Conservation (phyloP, 2,329 filamentous ascomycete species). For the Curvularia spicifera region DNA sequence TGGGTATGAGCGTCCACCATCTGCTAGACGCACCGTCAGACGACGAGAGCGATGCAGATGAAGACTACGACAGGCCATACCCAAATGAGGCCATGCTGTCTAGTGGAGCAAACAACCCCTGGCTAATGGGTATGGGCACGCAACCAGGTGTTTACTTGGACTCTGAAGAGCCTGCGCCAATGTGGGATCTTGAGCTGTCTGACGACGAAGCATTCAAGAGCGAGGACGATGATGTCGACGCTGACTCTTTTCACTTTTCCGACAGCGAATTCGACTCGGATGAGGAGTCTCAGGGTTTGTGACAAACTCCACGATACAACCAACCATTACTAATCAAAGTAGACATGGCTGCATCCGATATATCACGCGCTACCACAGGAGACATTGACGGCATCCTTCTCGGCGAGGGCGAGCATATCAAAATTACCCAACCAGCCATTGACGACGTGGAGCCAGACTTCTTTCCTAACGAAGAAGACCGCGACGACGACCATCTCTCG, state of each 20-base stretch:
- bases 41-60: conserved; percentile 55
- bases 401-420: conserved; percentile 76
- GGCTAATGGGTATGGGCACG: conserved; percentile 47
- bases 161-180: conserved; percentile 34
- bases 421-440: conserved; percentile 89
- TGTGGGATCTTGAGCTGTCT: conserved; percentile 58
- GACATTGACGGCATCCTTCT: conserved; percentile 80
- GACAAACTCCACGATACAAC: background rate
- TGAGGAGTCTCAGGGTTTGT: conserved; percentile 37
- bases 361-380: conserved; percentile 52
- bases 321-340: background rate
- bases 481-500: conserved; percentile 78
- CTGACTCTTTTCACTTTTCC: conserved; percentile 57
- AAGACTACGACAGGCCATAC: conserved; percentile 40
- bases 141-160: conserved; percentile 44
- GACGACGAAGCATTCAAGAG: conserved; percentile 58
- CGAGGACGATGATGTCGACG: conserved; percentile 41
- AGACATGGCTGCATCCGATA: conserved; percentile 37
- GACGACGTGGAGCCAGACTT: conserved; percentile 86
- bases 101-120: conserved; percentile 49
- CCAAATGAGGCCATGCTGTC: conserved; percentile 50
- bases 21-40: conserved; percentile 76
- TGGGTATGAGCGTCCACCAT: conserved; percentile 96
- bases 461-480: conserved; percentile 76
- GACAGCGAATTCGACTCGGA: conserved; percentile 61